Base-by-base conservation (phyloP, 768 basidiomycete genomes). In the Hysterangium stoloniferum region DNA sequence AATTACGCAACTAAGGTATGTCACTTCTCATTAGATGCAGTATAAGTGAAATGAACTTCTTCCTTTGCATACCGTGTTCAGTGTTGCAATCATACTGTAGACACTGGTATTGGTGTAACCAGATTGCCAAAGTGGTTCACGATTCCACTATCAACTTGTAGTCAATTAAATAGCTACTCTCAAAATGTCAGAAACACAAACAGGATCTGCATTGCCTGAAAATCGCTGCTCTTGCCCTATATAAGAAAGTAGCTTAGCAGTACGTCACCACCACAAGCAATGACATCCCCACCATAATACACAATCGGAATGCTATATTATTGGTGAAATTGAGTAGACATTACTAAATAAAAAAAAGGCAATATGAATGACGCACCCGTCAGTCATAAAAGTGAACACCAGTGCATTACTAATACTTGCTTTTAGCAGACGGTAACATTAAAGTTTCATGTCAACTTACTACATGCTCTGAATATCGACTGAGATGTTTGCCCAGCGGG, bases 61-160 rank as follows among this genome's bases (percentile, higher is more conserved):
- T n/a, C 37, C 17, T 27, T 7, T 25, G 29, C 57, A 42, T 49
- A 80, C 79, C 66, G 73, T 62, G 58, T 88, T 88, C 33, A 88
- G 69, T 29, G 66, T 75, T 11, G 76, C 62, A 19, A 84, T 78
- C 31, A 82, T 61, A 52, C 78, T 69, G 59, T 84, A 82, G 6
- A 75, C 62, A 29, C 74, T 63, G 9, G 80, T 80, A 57, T 78
- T 76, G 24, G 69, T 63, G 58, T 88, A 88, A 22, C 68, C 63
- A 4, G 84, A 82, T 11, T 80, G 66, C 86, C 86, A 89, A 29
- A 87, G 68, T 4, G 86, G 76, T 59, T 85, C 86, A 45, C 87
- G 79, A 61, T 90, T 90, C 55, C 69, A 74, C 82, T 85, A 50
- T 13, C 37, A 47, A 54, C 27, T 32, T 27, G 33, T 19, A 22